Conservation (phyloP, 805 yeast genomes). For the Ogataea saltuana region DNA sequence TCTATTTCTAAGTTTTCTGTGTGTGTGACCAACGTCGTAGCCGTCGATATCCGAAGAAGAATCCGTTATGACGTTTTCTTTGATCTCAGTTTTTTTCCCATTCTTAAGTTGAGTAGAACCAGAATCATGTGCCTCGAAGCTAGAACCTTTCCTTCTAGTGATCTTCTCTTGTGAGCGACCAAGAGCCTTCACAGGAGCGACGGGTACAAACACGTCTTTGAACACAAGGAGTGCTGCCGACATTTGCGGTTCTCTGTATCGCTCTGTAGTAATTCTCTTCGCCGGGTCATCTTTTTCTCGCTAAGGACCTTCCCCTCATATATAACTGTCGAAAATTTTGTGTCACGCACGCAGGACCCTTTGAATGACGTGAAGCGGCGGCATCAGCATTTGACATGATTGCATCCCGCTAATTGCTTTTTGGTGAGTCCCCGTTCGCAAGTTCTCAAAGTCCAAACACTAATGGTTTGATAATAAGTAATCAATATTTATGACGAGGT, state of each 20-base stretch:
- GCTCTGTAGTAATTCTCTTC: too few relatives aligned
- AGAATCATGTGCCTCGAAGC: not conserved
- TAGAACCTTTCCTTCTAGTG: not conserved
- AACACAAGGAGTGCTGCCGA: constrained; percentile 11
- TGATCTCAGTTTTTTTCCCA: constrained; percentile 8
- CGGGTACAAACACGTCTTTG: constrained; percentile 29
- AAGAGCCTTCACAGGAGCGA: constrained; percentile 25
- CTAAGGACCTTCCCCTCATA: too few relatives aligned
- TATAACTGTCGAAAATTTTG: too few relatives aligned
- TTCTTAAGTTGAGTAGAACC: not conserved
- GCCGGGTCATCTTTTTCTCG: too few relatives aligned
- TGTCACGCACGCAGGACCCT: too few relatives aligned
- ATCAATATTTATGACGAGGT: too few relatives aligned
- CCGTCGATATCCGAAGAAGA: constrained; percentile 13
- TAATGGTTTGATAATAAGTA: too few relatives aligned
- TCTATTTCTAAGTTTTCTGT: constrained; percentile 39
- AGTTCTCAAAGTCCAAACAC: too few relatives aligned
- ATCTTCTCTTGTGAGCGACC: constrained; percentile 18
- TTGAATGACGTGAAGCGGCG: too few relatives aligned
- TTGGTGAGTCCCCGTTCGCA: too few relatives aligned
- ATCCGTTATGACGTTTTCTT: constrained; percentile 13
- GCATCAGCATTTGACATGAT: too few relatives aligned
- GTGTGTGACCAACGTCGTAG: constrained; percentile 22
- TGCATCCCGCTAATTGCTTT: too few relatives aligned
- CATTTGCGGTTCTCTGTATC: constrained; percentile 5